phyloP scores from a whole-genome alignment of 192 early-diverging fungal species.

The Backusella tarrabulga region DNA sequence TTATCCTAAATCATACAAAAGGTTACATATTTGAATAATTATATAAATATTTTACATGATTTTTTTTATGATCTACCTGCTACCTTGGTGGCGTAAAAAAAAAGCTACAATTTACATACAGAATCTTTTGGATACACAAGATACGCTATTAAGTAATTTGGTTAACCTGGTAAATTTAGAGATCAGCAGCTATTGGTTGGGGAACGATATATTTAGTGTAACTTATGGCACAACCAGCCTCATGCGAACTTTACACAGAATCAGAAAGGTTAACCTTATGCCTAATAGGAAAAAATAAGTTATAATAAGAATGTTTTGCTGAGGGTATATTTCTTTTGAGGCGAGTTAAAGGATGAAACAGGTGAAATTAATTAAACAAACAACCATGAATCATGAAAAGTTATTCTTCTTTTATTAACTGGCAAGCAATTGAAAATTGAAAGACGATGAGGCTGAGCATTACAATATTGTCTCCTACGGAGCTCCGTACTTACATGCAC shows the following conservation, averaged over 20 bases:
- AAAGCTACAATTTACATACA: background rate
- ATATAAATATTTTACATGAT: background rate
- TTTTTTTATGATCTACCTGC: background rate
- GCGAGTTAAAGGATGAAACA: background rate
- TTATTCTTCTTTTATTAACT: background rate
- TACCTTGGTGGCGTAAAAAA: background rate
- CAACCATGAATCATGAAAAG: background rate
- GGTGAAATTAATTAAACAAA: background rate
- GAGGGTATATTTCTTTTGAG: background rate
- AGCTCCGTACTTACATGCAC: background rate
- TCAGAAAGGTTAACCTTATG: background rate
- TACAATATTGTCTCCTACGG: background rate
- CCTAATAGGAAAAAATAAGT: background rate
- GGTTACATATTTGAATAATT: background rate
- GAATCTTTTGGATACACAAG: background rate
- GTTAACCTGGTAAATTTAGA: background rate
- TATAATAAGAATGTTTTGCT: background rate
- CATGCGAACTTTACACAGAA: background rate
- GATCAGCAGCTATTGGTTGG: background rate
- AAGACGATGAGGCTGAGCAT: background rate
- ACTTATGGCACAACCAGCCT: background rate
- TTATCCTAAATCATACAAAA: background rate
- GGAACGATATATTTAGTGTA: background rate
- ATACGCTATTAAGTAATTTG: background rate
- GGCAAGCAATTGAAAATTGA: background rate